Base-by-base conservation (phyloP, 225 moss, liverwort and hornwort genomes). In the Bryoerythrophyllum caledonicum region DNA sequence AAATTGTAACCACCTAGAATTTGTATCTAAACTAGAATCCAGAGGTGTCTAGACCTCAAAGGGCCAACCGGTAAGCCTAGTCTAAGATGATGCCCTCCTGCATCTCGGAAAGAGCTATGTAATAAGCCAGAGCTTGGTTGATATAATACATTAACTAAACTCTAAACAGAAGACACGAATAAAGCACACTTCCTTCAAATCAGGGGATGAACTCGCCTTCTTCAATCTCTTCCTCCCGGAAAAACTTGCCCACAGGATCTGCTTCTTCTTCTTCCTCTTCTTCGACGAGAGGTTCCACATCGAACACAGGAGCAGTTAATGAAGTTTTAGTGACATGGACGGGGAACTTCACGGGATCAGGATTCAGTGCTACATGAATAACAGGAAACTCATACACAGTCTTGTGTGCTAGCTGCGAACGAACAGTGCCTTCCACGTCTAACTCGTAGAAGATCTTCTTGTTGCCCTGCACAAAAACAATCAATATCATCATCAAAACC, bases 201-300 rank as follows among this genome's bases (percentile, higher is more conserved):
- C 78, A 81, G 61, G 89, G 89, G 27, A 92, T 61, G 44, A 90
- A 81, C 76, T 99, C 95, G 19, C 92, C 95, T 81, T 99, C 94
- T 74, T 91, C 90, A 68, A 93, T 88, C 59, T 95, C 91, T 74
- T 99, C 94, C 82, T 91, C 95, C 63, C 62, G 83, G 11, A 85
- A 84, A 58, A 77, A 49, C 34, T 80, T 76, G 21, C 91, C 90
- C 67, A 78, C 78, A 3, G 76, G 60, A 74, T 72, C 72, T 44
- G 60, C 71, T 43, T 71, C 71, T 44, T 89, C 87, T 34, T 86
- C 83, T 59, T 83, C 71, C 25, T 58, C 59, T 44, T 89, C 87
- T 34, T 86, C 81, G 56, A 81, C 65, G 28, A 78, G 62, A 67
- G 75, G 65, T 63, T 79, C 71, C 41, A 62, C 53, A 30, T 84